A percentile compares a stretch with the other conserved stretches of the same genome.
Evolutionary conservation across 495 filamentous ascomycete genomes (phyloP).

Genomic region (Xylaria telfairii): DNA sequence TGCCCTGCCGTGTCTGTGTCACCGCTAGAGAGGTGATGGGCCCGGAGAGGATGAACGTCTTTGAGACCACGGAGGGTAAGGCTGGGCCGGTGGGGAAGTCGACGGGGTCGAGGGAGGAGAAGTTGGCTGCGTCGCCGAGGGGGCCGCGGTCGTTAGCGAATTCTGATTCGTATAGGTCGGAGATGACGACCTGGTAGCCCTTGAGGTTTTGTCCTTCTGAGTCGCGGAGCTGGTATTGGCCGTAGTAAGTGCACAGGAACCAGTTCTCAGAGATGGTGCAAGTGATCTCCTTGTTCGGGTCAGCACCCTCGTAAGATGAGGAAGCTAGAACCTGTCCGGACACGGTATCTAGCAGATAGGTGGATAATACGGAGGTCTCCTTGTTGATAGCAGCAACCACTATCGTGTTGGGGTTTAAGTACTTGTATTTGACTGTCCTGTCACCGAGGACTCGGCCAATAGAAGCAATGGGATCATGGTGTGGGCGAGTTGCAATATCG

Average conservation of each 20-base stretch:
- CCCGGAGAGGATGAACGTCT: constrained; percentile 78
- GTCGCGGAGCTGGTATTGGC: constrained; percentile 58
- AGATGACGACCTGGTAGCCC: constrained; percentile 86
- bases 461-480: constrained; percentile 88
- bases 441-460: constrained; percentile 93
- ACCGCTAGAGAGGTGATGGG: constrained; percentile 80
- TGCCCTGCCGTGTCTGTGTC: constrained; percentile 90
- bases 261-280: constrained; percentile 91
- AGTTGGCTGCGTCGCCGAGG: constrained; percentile 70
- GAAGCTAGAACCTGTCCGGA: constrained; percentile 81
- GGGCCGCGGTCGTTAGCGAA: constrained; percentile 84
- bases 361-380: constrained; percentile 59
- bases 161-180: constrained; percentile 88
- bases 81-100: constrained; percentile 46
- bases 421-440: constrained; percentile 94
- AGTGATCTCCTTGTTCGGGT: constrained; percentile 74
- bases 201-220: constrained; percentile 63
- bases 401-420: constrained; percentile 86
- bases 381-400: constrained; percentile 75
- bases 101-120: constrained; percentile 70
- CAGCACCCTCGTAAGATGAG: constrained; percentile 72
- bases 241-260: constrained; percentile 90
- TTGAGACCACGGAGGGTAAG: constrained; percentile 74
- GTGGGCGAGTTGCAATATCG: constrained; percentile 67
- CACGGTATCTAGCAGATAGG: constrained; percentile 87